These are phyloP conservation scores for Colletotrichum sp. DNA, from an alignment of 2,329 filamentous ascomycete genomes.

Conservation along the genomic window DNA sequence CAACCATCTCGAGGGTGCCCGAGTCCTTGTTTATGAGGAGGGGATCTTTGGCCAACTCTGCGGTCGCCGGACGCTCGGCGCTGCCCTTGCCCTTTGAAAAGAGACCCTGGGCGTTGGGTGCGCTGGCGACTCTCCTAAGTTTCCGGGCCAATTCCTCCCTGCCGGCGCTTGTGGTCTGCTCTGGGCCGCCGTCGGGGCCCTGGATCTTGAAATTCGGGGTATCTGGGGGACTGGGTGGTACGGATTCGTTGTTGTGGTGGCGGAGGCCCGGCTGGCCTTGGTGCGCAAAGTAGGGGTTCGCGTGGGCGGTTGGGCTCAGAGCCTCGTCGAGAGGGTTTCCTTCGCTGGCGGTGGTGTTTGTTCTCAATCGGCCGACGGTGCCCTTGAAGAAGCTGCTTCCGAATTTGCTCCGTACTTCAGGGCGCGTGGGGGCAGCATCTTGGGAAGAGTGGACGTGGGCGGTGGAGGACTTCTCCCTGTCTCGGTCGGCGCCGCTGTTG, in stretches of 20 bases:
- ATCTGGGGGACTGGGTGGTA: constrained; percentile 90
- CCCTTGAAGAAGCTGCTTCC: constrained; percentile 90
- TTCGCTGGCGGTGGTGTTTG: constrained; percentile 90
- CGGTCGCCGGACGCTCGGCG: constrained; percentile 78
- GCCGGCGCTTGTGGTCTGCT: constrained; percentile 75
- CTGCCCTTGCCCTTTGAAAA: constrained; percentile 68
- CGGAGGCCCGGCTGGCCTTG: constrained; percentile 92
- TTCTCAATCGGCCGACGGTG: constrained; percentile 85
- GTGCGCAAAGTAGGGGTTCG: constrained; percentile 97
- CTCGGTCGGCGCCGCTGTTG: constrained; percentile 40
- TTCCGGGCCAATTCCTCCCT: constrained; percentile 96
- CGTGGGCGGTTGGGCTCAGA: constrained; percentile 89
- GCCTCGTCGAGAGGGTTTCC: constrained; percentile 88
- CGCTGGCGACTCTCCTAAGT: constrained; percentile 90
- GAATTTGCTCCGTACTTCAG: constrained; percentile 64
- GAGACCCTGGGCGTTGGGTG: constrained; percentile 93
- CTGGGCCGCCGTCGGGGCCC: constrained; percentile 67
- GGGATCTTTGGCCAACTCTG: constrained; percentile 85
- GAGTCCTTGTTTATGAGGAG: constrained; percentile 63
- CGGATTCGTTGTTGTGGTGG: constrained; percentile 93
- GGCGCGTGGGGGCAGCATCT: constrained; percentile 27
- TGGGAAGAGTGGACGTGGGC: constrained; percentile 44
- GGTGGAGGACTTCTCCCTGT: constrained; percentile 42
- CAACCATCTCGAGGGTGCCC: constrained; percentile 50
- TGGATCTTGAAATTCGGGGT: constrained; percentile 81